Conservation (phyloP, 1,284 basidiomycete genomes). For the Irpex lacteus region DNA sequence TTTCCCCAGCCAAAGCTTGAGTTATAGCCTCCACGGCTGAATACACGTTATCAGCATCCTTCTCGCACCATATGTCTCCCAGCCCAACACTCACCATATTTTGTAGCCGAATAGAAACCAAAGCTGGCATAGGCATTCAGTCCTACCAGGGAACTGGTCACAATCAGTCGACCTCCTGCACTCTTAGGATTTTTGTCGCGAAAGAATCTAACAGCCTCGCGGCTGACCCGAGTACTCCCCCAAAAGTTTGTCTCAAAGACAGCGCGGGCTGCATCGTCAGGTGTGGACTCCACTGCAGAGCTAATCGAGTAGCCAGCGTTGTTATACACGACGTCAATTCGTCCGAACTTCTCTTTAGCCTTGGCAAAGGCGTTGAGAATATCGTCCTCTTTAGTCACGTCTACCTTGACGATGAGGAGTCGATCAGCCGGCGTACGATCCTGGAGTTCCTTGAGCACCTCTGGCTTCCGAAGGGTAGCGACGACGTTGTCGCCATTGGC, state of each 20-base stretch:
- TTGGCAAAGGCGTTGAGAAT: slow-evolving; percentile 32
- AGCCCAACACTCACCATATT: slow-evolving; percentile 22
- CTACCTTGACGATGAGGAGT: slow-evolving; percentile 37
- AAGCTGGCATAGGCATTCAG: slow-evolving; percentile 20
- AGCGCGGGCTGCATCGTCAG: slow-evolving; percentile 27
- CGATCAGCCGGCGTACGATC: slow-evolving; percentile 15
- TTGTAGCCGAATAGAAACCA: slow-evolving; percentile 31
- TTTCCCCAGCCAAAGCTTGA: slow-evolving; percentile 1
- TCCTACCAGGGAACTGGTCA: slow-evolving; percentile 17
- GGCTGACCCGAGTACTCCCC: slow-evolving; percentile 32
- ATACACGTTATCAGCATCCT: background rate
- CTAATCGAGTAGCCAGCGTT: slow-evolving; percentile 34
- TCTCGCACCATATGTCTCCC: no score
- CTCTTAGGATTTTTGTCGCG: slow-evolving; percentile 36
- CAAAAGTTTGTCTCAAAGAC: slow-evolving; percentile 38
- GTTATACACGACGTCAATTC: slow-evolving; percentile 44
- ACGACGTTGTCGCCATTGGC: slow-evolving; percentile 29
- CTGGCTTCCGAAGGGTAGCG: slow-evolving; percentile 29
- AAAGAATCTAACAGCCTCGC: slow-evolving; percentile 34
- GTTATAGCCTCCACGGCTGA: background rate
- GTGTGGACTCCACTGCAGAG: slow-evolving; percentile 35
- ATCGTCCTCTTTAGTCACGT: slow-evolving; percentile 34
- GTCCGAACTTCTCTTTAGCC: slow-evolving; percentile 34
- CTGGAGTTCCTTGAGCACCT: slow-evolving; percentile 21
- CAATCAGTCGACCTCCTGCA: slow-evolving; percentile 4